A percentile compares a stretch with the other conserved stretches of the same genome.
Conservation (phyloP, 176 grass and related monocot genomes). For the Bothriochloa decipiens region DNA sequence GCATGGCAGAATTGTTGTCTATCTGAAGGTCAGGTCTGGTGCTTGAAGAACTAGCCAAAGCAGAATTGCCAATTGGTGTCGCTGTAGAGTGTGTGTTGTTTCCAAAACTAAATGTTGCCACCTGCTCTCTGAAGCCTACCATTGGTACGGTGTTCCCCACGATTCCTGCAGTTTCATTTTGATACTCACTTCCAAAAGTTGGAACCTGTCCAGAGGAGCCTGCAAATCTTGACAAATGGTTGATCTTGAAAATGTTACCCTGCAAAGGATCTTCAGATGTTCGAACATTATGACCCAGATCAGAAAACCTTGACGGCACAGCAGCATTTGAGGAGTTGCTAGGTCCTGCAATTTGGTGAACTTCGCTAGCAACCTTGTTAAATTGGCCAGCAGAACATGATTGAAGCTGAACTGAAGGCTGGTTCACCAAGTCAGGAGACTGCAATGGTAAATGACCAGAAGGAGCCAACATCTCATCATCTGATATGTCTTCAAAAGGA, state of each 20-base stretch:
- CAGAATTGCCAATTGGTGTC: not conserved
- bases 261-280: constrained; percentile 4
- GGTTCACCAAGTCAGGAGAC: not conserved
- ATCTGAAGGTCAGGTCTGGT: constrained; percentile 12
- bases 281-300: constrained; percentile 16
- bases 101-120: constrained; percentile 22
- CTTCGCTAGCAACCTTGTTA: not conserved
- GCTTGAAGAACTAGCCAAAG: constrained; percentile 19
- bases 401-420: not conserved
- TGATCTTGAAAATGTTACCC: not conserved
- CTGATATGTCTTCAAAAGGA: not conserved
- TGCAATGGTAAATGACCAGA: not conserved
- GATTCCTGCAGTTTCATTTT: constrained; percentile 14
- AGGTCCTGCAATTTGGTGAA: not conserved
- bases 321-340: constrained; percentile 16
- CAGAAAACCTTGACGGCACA: not conserved
- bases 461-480: not conserved
- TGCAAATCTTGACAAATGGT: not conserved
- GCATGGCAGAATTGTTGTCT: not conserved
- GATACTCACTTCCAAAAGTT: constrained; percentile 12
- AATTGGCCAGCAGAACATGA: constrained; percentile 4
- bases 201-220: not conserved
- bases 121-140: not conserved
- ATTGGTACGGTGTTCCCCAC: not conserved
- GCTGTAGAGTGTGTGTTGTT: constrained; percentile 8